A percentile compares a stretch with the other conserved stretches of the same genome.
Evolutionary conservation across 306 rosid genomes (phyloP).

Genomic region (Inga leiocalycina): DNA sequence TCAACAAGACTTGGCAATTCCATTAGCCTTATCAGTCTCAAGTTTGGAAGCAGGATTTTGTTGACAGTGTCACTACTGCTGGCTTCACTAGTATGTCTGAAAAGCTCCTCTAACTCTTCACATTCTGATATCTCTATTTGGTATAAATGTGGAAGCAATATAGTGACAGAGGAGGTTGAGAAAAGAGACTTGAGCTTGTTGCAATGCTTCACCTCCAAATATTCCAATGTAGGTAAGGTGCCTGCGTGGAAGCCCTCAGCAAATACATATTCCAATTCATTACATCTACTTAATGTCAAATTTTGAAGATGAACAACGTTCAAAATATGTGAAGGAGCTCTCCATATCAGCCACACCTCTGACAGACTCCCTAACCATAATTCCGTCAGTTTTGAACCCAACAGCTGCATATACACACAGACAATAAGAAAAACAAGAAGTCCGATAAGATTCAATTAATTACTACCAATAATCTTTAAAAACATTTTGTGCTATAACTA

Average conservation of each 20-base stretch:
- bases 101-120: not conserved
- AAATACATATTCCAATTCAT: not conserved
- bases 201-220: not conserved
- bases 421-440: not conserved
- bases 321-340: not conserved
- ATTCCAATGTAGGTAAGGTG: no score
- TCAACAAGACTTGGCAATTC: not conserved
- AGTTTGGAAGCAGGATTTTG: not conserved
- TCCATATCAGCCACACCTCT: not conserved
- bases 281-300: not conserved
- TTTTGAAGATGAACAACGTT: not conserved
- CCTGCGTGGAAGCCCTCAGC: not conserved
- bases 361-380: not conserved
- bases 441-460: no score
- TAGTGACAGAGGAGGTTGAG: not conserved
- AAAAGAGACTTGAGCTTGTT: not conserved
- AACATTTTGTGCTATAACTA: no score
- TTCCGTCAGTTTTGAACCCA: not conserved
- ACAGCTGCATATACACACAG: no score
- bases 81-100: not conserved
- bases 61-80: not conserved
- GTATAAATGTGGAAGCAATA: not conserved
- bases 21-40: rapidly evolving
- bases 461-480: no score
- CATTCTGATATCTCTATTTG: not conserved